Base-by-base conservation (phyloP, 2,329 filamentous ascomycete genomes). In the Pseudofabraea citricarpa region DNA sequence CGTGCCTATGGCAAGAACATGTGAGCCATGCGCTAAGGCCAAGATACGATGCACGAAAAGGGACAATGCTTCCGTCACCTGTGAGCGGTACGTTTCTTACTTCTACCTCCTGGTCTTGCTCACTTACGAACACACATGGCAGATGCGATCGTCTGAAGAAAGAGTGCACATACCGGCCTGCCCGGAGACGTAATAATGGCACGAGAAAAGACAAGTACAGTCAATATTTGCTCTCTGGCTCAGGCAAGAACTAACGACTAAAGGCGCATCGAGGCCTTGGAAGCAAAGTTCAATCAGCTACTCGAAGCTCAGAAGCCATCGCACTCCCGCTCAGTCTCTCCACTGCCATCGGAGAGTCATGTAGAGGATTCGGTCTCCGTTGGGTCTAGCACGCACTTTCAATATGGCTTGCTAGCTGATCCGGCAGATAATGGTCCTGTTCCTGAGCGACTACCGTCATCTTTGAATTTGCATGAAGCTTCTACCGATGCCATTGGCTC, bases 141-240 rank as follows among this genome's bases (percentile, higher is more conserved):
- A 65, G 64, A 45, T 67, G 64, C 36, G 51, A 52, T 22, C 62
- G 65, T 15, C 50, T 67, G 20, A 55, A 57, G 16, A 64, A 65
- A 43, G 54, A 62, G 36, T 67, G 64, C 43, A 47, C 60, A 2
- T 64, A 62, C 41, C 60, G 65, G 6, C 57, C 63, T 32, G 58
- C 62, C 6, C 55, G 58, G 29, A 58, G 63, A 40, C 59, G 63
- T 21, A 61, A 54, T 26, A 40, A 66, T 46, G 63, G 60, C 20
- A 61, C 58, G 22, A 53, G 61, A 26, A 66, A 64, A 42, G 65
- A 66, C 45, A 56, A 57, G 57, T 61, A 47, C 40, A 49, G 40
- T 8, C n/a, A 12, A n/a, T 31, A 19, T 27, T 6, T 33, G 18
- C 6, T 24, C 12, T 19, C 21, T 10, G 36, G 42, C 37, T 48